Evolutionary conservation across 345 rosid species (phyloP), one percentile per base, ranked within the genome.

Genomic region (Dipteronia dyeriana): DNA sequence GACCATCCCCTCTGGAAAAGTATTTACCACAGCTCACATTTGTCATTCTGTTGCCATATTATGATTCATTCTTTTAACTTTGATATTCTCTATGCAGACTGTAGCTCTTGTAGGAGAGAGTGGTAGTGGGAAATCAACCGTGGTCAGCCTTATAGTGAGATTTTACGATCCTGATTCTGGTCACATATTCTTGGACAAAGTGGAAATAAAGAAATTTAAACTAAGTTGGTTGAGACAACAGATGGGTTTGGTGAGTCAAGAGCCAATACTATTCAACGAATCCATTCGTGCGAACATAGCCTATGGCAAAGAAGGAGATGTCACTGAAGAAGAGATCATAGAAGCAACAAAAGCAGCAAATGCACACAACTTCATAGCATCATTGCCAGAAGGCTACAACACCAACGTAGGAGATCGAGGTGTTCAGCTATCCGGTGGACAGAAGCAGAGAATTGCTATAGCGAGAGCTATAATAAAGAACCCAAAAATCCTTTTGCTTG

Each of bases 101-200:
- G 91, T 90, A 47, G 95, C 97, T 53, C 82, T 93, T 59, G 95
- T 91, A 14, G 95, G 97, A 17, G 95, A 87, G 76, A 93, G 94
- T 39, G 94, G 95, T 0, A 84, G 95, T 17, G 97, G 95, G 73
- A 93, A 93, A 57, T 91, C 94, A 8, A 93, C 95, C 1, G 92
- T 91, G 31, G 82, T 93, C 39, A 80, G 91, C 76, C 86, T 93
- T 16, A 59, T 91, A 62, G 88, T 87, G 83, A 87, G 97, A 73
- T 93, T 93, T 66, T 93, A 93, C 6, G 87, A 93, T 74, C 95
- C 97, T 0, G 91, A 90, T 70, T 86, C 88, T 0, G 95, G 97
- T 10, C 60, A 53, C 7, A 77, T 91, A 14, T 71, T 72, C 20
- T 41, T 93, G 26, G 95, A 92, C 34, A 71, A 77, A 1, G 83